A percentile compares a stretch with the other conserved stretches of the same genome.
phyloP scores from a whole-genome alignment of 305 asterid species.

The Rubia occidens region DNA sequence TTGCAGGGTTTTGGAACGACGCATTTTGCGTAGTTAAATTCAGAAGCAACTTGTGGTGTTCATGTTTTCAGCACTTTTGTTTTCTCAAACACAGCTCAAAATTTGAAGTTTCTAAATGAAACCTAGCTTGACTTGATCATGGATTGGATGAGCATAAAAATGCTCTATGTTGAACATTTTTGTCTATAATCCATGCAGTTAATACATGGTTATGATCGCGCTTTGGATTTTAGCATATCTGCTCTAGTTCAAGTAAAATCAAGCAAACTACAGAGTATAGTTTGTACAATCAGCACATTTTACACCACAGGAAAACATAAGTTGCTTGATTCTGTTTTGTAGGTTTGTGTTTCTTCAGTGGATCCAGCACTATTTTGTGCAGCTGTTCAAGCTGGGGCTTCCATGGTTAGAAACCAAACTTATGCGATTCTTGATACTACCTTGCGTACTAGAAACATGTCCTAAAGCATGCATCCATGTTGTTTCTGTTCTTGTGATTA shows the following conservation, averaged over 20 bases:
- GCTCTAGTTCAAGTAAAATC: not conserved
- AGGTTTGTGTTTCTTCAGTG: constrained; percentile 89
- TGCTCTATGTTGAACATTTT: not conserved
- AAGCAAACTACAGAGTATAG: not conserved
- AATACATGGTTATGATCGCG: no score
- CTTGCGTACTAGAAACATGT: not conserved
- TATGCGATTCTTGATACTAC: not conserved
- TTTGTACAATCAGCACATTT: not conserved
- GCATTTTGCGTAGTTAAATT: not conserved
- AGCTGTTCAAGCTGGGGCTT: constrained; percentile 89
- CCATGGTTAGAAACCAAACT: constrained; percentile 38
- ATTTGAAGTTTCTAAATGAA: not conserved
- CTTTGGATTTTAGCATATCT: not conserved
- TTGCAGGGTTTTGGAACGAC: not conserved
- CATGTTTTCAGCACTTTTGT: not conserved
- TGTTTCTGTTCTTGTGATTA: not conserved
- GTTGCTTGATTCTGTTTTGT: constrained; percentile 13
- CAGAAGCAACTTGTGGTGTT: not conserved
- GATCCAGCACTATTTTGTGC: constrained; percentile 74
- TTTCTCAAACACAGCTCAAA: no score
- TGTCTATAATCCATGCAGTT: not conserved
- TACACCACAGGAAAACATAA: not conserved
- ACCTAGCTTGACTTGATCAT: not conserved
- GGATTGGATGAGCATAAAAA: no score
- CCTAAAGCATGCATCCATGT: not conserved